Evolutionary conservation across 1,139 yeast genomes (phyloP), one percentile per base, ranked within the genome.

Genomic region (Casaregolazyma suthepensis): DNA sequence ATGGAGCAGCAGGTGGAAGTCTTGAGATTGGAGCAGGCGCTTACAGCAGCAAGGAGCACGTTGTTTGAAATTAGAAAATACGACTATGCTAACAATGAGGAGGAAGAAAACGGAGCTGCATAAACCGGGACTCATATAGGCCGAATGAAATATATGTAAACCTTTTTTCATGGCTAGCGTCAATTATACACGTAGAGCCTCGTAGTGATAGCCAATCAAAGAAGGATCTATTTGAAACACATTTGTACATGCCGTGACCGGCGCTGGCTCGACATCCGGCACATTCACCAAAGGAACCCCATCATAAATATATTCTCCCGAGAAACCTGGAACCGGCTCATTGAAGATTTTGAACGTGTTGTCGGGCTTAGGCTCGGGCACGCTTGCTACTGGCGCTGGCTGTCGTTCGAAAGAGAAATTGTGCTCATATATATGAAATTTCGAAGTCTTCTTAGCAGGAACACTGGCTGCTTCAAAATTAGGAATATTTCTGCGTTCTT

Each of bases 1-100:
- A 88, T 89, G 96, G 96, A 89, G 65, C 96, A 89, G 69, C 96
- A 89, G 68, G 96, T 90, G 13, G 91, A 87, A 67, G 90, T 89
- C 48, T 76, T 89, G 69, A 87, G 87, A 69, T 74, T 89, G 57
- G 96, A 89, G 65, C 87, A 87, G 62, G 80, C 84, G 56, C 74
- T 88, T 61, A 73, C 74, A 51, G 68, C 80, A 12, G 95, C 96
- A 0, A 79, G 96, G 67, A 87, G 86, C 71, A 80, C 87, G 64
- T 75, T 89, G 58, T 95, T 95, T 37, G 96, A 87, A 62, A 89
- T 89, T 59, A 77, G 96, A 69, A 87, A 85, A 70, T 83, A 78
- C 55, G 85, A 87, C 48, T 85, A 85, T 63, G 75, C 75, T 54
- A 85, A 82, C 61, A 87, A 80, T 57, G 80, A 79, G 55, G 84